Base-by-base conservation (phyloP, 208 protist species). In the Entamoeba nuttalli region DNA sequence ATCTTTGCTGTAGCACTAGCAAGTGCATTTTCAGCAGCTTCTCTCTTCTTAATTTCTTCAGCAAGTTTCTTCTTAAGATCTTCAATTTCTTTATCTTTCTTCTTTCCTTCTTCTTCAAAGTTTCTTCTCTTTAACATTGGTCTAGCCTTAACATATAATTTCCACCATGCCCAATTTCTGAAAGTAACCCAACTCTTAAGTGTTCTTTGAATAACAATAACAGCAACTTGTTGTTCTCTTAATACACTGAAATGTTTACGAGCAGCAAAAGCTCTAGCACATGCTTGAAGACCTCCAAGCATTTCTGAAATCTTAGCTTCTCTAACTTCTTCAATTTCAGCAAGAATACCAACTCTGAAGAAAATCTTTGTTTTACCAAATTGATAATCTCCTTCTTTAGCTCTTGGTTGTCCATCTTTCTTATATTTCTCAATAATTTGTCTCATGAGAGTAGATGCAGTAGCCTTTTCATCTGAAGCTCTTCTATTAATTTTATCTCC, bases 361-460 rank as follows among this genome's bases (percentile, higher is more conserved):
- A 98, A 98, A 51, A 98, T 96, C 95, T 98, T 98, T 51, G 97
- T 97, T 2, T 96, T 25, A 95, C 97, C 97, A 93, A 98, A 96
- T 94, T 96, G 95, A 94, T 96, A 98, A 55, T 97, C 69, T 53
- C 96, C 96, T 15, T 95, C 62, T n/a, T 97, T 95, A 5, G 96
- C 69, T 19, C 96, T 94, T 5, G 57, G 53, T 14, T 51, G 30
- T 25, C 25, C 52, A 93, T 55, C 52, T 5, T 94, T 41, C n/a
- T 94, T 95, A 21, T 93, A 35, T 35, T 53, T 48, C 15, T 41
- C 51, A 55, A 95, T 94, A 2, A 97, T 62, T 51, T 97, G 94
- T n/a, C 97, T 97, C 52, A 97, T 96, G 35, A 98, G 93, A n/a
- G 96, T 95, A 93, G 94, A 95, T 25, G 95, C 96, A 21, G 50